phyloP scores from a whole-genome alignment of 2,329 filamentous ascomycete genomes.

The Fusarium buxicola region DNA sequence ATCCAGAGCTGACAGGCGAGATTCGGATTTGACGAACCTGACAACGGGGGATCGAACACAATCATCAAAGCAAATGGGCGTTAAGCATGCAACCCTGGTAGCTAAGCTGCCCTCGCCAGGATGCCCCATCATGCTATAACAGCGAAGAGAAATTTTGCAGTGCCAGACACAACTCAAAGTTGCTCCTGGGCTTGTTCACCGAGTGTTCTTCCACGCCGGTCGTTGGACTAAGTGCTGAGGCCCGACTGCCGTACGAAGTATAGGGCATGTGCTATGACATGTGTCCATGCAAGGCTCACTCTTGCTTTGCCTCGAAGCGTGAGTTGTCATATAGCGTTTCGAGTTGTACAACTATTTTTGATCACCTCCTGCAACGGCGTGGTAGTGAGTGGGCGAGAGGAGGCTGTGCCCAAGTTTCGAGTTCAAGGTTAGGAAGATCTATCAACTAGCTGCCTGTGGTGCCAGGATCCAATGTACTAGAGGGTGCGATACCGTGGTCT shows the following conservation, averaged over 20 bases:
- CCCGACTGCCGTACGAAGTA: background rate
- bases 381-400: slow-evolving; percentile 10
- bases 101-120: background rate
- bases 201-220: slow-evolving; percentile 1
- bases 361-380: slow-evolving; percentile 2
- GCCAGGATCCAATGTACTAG: background rate
- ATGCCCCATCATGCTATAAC: slow-evolving; percentile 1
- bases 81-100: background rate
- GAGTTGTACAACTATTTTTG: slow-evolving; percentile 18
- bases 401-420: slow-evolving; percentile 35
- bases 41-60: background rate
- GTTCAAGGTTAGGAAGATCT: slow-evolving; percentile 6
- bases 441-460: slow-evolving; percentile 9
- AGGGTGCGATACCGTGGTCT: slow-evolving; percentile 1
- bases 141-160: background rate
- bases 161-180: background rate
- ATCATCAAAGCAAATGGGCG: background rate
- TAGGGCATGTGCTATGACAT: slow-evolving; percentile 2
- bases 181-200: background rate
- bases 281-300: slow-evolving; percentile 13
- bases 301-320: slow-evolving; percentile 3
- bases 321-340: slow-evolving; percentile 12
- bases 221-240: background rate
- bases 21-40: slow-evolving; percentile 3
- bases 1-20: slow-evolving; percentile 4